Evolutionary conservation across 495 filamentous ascomycete species (phyloP).

Genomic region (Amniculicola lignicola): DNA sequence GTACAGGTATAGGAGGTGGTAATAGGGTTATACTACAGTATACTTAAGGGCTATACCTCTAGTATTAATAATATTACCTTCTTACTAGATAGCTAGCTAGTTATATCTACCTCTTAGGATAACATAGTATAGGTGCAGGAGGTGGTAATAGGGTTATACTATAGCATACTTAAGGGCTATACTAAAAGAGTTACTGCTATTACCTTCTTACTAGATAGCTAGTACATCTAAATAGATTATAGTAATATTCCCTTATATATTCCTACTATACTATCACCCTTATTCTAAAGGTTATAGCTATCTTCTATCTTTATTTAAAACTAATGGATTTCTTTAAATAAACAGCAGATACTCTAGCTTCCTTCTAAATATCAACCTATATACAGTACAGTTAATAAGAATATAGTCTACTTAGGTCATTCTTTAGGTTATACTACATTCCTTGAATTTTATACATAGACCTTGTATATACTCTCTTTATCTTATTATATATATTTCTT

Average conservation of each 20-base stretch:
- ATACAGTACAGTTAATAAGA: neutral
- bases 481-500: neutral
- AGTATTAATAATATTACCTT: conserved; percentile 7
- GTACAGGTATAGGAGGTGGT: too few relatives aligned
- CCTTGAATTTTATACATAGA: neutral
- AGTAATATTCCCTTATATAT: neutral
- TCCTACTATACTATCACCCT: neutral
- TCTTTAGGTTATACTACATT: neutral
- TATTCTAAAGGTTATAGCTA: neutral
- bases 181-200: conserved; percentile 3
- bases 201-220: conserved; percentile 9
- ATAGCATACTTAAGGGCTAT: conserved; percentile 17
- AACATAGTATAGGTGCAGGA: conserved; percentile 2
- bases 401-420: neutral
- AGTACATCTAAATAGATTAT: neutral
- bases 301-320: neutral
- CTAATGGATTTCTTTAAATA: neutral
- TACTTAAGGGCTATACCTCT: too few relatives aligned
- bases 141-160: conserved; percentile 7
- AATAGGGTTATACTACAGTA: too few relatives aligned
- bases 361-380: neutral
- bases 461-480: neutral
- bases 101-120: neutral
- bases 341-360: neutral
- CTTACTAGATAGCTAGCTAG: too few relatives aligned